Evolutionary conservation across 2,329 filamentous ascomycete genomes (phyloP), one percentile per base, ranked within the genome.

Genomic region (Tolypocladium nubicola): DNA sequence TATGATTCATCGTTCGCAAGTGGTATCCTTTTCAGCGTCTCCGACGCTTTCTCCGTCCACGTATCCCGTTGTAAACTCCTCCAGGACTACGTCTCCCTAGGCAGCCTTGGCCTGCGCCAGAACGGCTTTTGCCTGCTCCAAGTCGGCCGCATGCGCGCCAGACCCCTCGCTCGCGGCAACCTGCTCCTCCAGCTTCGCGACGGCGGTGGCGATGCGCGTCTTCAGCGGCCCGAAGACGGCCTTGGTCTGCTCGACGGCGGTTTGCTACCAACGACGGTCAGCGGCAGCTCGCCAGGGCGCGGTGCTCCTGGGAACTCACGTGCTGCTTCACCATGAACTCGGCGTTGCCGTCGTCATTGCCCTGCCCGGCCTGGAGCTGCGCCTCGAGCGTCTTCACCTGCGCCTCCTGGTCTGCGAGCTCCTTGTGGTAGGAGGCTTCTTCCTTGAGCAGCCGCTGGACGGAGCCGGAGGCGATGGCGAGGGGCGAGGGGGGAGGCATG

Each of bases 381-480:
- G 79, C 76, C 70, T 86, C 79, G 21, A 96, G 79, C 69, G 85
- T 83, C 70, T 81, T 75, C 62, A 95, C 81, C 57, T 88, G 83
- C 60, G 81, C 80, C 65, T 89, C 80, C 70, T 97, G 92, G 62
- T 86, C 79, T 61, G 81, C 77, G 23, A 92, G 81, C 72, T 99
- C 94, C 69, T 88, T 88, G 78, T 92, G 88, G 76, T 99, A 97
- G 66, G 87, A 93, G 43, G 82, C 78, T 72, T 97, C 90, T 73
- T 99, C 94, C 73, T 96, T 97, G 63, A 96, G 83, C 53, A 97
- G 83, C 59, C 94, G 90, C 65, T 82, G 79, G 63, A 97, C 84
- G 23, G 90, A 85, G 60, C 86, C 83, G 30, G 89, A 94, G 50
- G 88, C 85, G 68, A 97, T 94, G 66, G 83, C 74, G 70, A 97